Evolutionary conservation across 345 rosid species (phyloP), one percentile per base, ranked within the genome.

Genomic region (Schrenkiella parvula): DNA sequence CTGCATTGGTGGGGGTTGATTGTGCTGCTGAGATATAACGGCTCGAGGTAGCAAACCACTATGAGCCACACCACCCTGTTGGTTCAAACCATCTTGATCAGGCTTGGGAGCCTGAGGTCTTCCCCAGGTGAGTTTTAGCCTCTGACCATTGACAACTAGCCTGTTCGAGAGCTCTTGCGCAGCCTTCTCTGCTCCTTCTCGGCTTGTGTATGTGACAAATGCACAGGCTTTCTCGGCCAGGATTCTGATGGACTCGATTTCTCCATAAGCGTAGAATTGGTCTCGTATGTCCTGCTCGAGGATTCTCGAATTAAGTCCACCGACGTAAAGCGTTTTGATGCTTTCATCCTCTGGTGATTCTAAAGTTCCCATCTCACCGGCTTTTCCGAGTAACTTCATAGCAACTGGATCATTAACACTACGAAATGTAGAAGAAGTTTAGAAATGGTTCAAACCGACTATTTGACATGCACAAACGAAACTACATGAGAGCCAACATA

Each of bases 171-270:
- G 97, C 77, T 91, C 97, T 57, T 84, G 95, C 0, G 96, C 95
- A 41, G 98, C 97, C 82, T 89, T 93, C 80, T 93, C 97, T 55
- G 97, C 97, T 32, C 95, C 98, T 83, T 93, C 98, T 62, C 98
- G 84, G 74, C 84, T 84, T 66, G 97, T 91, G 79, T 93, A 91
- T n/a, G 95, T 84, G 63, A 93, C 93, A 80, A 93, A 93, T 2
- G 98, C 98, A 57, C 92, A 90, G 26, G 97, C 92, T 66, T 92
- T 83, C 32, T 93, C 91, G 12, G 90, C 89, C 64, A 89, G 87
- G 87, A 93, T 86, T 78, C 89, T 87, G 18, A 93, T 75, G 1
- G 96, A 86, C 71, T 93, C 97, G 42, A 93, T 88, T 73, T 93
- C 97, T 3, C 98, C 98, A 57, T 87, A 95, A 12, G 95, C 95